Evolutionary conservation across 2,329 filamentous ascomycete species (phyloP), one percentile per base, ranked within the genome.

Genomic region (Pseudogymnoascus sp.): DNA sequence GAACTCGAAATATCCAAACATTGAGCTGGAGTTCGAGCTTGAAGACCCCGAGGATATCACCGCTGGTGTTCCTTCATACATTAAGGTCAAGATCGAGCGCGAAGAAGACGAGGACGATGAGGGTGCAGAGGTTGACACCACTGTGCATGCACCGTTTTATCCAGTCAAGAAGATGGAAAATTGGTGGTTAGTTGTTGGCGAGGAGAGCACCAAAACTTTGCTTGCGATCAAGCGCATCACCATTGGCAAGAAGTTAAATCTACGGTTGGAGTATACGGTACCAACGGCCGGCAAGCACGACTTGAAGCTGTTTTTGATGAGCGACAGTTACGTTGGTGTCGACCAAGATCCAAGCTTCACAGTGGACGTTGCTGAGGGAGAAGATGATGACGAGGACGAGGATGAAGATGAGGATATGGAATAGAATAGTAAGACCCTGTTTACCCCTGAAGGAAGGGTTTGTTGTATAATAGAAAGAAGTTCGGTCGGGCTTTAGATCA

Each of bases 161-260:
- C 92, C 94, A 0, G 80, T 75, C 58, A 88, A 88, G 74, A 99
- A 99, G 81, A 88, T 90, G 78, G 94, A 99, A 80, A 96, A 94
- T 72, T 99, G 92, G 92, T 99, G 94, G 94, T 78, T 99, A 61
- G 90, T 99, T 18, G 90, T 99, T 35, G 93, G 92, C 30, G 92
- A 97, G 68, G 91, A 97, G 76, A 88, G 85, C 73, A 90, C 88
- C 39, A 93, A 91, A 78, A 92, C 82, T 65, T 78, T 99, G 64
- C 79, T 97, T 62, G 92, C 90, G 2, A 96, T 97, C 78, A 99
- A 97, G 81, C 85, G 93, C 67, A 87, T 99, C 63, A 96, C 92
- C 1, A 88, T 99, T 65, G 88, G 86, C 39, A 83, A 83, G 68
- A 86, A 88, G 71, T 76, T 96, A 68, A 88, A 90, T 70, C 82